These are phyloP conservation scores for Curvularia sp. DNA, from an alignment of 2,329 filamentous ascomycete genomes.

Conservation along the genomic window DNA sequence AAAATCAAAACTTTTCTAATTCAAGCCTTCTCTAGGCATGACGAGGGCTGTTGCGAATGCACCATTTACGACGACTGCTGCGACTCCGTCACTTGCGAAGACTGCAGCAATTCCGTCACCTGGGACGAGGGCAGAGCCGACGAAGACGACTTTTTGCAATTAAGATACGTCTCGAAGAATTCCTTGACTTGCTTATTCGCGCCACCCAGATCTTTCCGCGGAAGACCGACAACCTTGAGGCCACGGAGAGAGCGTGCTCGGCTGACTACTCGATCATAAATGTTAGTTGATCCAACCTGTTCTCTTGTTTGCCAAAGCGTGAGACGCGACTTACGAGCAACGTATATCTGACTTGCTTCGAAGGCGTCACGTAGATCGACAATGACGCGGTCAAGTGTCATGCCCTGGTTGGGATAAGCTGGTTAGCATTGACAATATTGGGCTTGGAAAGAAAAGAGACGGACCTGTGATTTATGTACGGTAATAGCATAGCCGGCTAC, in stretches of 20 bases:
- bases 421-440: neutral
- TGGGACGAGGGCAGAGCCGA: neutral
- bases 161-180: conserved; percentile 28
- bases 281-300: conserved; percentile 8
- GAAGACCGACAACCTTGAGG: conserved; percentile 51
- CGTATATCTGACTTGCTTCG: conserved; percentile 67
- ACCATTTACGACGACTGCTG: neutral
- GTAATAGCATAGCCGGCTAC: conserved; percentile 68
- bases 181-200: conserved; percentile 46
- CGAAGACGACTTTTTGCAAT: neutral
- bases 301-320: too few relatives aligned
- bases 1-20: neutral
- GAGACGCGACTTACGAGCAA: conserved; percentile 53
- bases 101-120: neutral
- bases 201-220: conserved; percentile 27
- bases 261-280: conserved; percentile 50
- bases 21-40: neutral
- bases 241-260: conserved; percentile 61
- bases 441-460: neutral
- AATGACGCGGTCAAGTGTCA: conserved; percentile 66
- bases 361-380: conserved; percentile 63
- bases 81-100: neutral
- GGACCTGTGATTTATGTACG: conserved; percentile 62
- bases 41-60: neutral
- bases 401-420: conserved; percentile 48